Evolutionary conservation across 1,139 yeast species (phyloP).

Genomic region (Scheffersomyces illinoinensis): DNA sequence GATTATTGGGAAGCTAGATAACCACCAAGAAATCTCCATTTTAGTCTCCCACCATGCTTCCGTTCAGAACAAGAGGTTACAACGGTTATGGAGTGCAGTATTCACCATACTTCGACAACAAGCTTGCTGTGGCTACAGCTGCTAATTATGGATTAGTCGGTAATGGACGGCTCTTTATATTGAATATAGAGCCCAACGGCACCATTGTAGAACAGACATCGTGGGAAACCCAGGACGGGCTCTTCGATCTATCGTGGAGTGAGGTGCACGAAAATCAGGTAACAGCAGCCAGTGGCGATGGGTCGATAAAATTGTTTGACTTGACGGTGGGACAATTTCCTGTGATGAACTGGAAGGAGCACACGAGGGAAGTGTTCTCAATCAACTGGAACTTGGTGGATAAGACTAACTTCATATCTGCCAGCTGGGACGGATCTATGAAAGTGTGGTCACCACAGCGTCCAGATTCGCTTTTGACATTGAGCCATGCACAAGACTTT

Average conservation of each 20-base stretch:
- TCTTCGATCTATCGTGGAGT: conserved; percentile 88
- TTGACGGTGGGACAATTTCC: conserved; percentile 68
- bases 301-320: conserved; percentile 81
- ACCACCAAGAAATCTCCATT: neutral
- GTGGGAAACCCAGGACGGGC: conserved; percentile 92
- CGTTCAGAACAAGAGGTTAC: conserved; percentile 75
- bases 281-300: conserved; percentile 86
- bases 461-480: conserved; percentile 58
- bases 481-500: conserved; percentile 39
- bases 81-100: conserved; percentile 88
- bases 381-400: conserved; percentile 86
- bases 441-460: conserved; percentile 72
- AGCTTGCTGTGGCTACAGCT: conserved; percentile 85
- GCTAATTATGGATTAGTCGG: conserved; percentile 95
- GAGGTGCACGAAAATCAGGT: conserved; percentile 88
- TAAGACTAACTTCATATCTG: conserved; percentile 67
- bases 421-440: conserved; percentile 92
- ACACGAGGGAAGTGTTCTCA: conserved; percentile 80
- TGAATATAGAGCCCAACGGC: conserved; percentile 71
- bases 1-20: too few species aligned
- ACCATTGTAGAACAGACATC: conserved; percentile 51
- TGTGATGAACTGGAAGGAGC: conserved; percentile 75
- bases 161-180: conserved; percentile 75
- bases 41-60: conserved; percentile 50
- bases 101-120: conserved; percentile 90